These are phyloP conservation scores for Myriosclerotinia scirpicola DNA, from an alignment of 2,329 filamentous ascomycete species.

Conservation along the genomic window DNA sequence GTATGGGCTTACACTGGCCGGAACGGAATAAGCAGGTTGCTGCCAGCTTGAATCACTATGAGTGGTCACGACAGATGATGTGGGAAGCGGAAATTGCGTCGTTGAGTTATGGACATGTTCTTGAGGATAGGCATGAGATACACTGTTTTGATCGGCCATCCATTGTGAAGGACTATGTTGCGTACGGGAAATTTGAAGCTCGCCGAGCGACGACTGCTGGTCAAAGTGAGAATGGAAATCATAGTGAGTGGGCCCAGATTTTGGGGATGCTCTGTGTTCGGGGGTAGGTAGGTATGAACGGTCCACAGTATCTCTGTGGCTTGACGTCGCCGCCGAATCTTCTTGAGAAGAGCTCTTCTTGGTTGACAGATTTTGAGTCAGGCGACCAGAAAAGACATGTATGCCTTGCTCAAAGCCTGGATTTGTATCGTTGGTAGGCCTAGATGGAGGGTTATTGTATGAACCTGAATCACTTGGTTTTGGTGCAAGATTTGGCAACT, in stretches of 20 bases:
- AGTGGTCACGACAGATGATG: not conserved
- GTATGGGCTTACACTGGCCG: not conserved
- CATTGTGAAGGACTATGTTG: not conserved
- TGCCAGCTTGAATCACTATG: slow-evolving; percentile 17
- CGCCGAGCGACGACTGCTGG: not conserved
- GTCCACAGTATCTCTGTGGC: slow-evolving; percentile 28
- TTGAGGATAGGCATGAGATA: slow-evolving; percentile 8
- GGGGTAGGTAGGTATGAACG: slow-evolving; percentile 30
- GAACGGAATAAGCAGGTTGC: not conserved
- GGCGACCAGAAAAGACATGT: slow-evolving; percentile 11
- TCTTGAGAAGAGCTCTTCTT: not conserved
- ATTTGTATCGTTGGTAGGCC: not conserved
- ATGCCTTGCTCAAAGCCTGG: slow-evolving; percentile 25
- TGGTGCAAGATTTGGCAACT: slow-evolving; percentile 21
- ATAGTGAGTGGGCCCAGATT: slow-evolving; percentile 30
- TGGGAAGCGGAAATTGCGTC: slow-evolving; percentile 6
- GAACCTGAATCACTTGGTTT: not conserved
- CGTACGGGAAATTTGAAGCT: not conserved
- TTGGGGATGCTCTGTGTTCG: slow-evolving; percentile 16
- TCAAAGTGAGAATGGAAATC: slow-evolving; percentile 32
- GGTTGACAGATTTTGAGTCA: not conserved
- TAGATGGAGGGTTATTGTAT: not conserved
- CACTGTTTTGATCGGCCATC: slow-evolving; percentile 3
- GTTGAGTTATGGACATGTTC: slow-evolving; percentile 5
- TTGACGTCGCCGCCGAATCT: slow-evolving; percentile 2